Evolutionary conservation across 2,329 filamentous ascomycete genomes (phyloP), one percentile per base, ranked within the genome.

Genomic region (Tolypocladium tropicale): DNA sequence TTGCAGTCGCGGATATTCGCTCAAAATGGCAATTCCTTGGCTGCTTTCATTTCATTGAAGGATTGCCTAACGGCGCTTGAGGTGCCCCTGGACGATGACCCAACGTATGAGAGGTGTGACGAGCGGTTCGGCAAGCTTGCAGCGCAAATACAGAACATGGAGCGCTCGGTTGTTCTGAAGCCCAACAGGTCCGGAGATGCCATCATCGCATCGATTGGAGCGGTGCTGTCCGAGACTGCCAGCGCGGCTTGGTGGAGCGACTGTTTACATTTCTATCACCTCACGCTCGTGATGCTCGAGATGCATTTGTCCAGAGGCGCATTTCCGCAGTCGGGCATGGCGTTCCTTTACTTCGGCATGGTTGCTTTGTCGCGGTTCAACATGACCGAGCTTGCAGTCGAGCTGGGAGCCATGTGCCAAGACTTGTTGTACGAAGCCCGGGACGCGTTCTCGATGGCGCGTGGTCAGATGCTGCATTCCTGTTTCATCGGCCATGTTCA

Each of bases 1-100:
- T 75, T 96, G 37, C 85, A 90, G 67, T 91, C 89, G 6, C 83
- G 90, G 53, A 86, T 96, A 50, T 83, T 85, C 63, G 83, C 88
- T 1, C 84, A 92, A 64, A 79, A 80, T 55, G 90, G 91, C 1
- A 83, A 95, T 60, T 83, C 85, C 32, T 72, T 78, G 25, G 80
- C 80, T 5, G 89, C 91, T 0, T 83, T 95, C 62, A 72, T 79
- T 34, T 82, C 83, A 1, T 74, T 96, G 28, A 86, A 86, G 64
- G 80, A 84, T 50, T 91, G 89, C 59, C 74, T 96, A 18, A 74
- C 72, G 32, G 85, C 85, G 14, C 77, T 96, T 14, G 88, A 83
- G 3, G 78, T 92, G 18, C 70, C 80, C 1, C 74, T 94, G 14
- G 81, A 85, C 36, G 76, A 84, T 2, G 75, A 83, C 2, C 85